Conservation (phyloP, 768 basidiomycete genomes). For the Lentinus tigrinus region DNA sequence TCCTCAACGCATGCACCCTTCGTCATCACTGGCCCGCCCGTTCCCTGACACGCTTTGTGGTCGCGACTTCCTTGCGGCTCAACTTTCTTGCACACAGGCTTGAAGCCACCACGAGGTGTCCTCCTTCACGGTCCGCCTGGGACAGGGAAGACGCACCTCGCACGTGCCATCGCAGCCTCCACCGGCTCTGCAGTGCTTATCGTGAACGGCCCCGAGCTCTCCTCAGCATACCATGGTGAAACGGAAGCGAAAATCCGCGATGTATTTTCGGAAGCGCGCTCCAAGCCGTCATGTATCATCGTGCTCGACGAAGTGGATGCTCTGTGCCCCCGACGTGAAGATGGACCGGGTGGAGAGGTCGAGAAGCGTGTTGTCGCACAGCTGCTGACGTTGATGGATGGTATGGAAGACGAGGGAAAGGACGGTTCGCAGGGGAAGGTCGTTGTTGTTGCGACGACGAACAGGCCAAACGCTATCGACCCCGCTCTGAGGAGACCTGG, state of each 20-base stretch:
- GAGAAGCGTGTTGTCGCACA: slow-evolving; percentile 96
- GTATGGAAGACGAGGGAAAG: slow-evolving; percentile 56
- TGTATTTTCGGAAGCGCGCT: slow-evolving; percentile 82
- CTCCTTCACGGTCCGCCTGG: slow-evolving; percentile 95
- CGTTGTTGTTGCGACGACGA: slow-evolving; percentile 95
- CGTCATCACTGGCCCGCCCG: too few species aligned
- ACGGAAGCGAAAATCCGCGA: slow-evolving; percentile 89
- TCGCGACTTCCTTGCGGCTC: neutral
- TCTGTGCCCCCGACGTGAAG: slow-evolving; percentile 86
- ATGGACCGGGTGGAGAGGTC: slow-evolving; percentile 89
- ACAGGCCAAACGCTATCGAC: slow-evolving; percentile 93
- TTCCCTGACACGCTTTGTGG: neutral
- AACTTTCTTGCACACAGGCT: slow-evolving; percentile 39
- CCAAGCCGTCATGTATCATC: slow-evolving; percentile 86
- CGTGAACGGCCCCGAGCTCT: slow-evolving; percentile 93
- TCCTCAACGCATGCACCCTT: neutral
- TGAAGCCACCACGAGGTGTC: slow-evolving; percentile 96
- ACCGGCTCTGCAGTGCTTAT: slow-evolving; percentile 86
- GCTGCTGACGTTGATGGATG: slow-evolving; percentile 91
- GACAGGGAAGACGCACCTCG: slow-evolving; percentile 96
- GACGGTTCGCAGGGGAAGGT: slow-evolving; percentile 56
- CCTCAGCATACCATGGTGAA: slow-evolving; percentile 95
- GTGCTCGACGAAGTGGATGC: slow-evolving; percentile 97
- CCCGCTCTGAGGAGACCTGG: slow-evolving; percentile 89
- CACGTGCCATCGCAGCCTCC: slow-evolving; percentile 89